A percentile compares a stretch with the other conserved stretches of the same genome.
Conservation (phyloP, 2,329 filamentous ascomycete genomes). For the Colletotrichum tropicicola region DNA sequence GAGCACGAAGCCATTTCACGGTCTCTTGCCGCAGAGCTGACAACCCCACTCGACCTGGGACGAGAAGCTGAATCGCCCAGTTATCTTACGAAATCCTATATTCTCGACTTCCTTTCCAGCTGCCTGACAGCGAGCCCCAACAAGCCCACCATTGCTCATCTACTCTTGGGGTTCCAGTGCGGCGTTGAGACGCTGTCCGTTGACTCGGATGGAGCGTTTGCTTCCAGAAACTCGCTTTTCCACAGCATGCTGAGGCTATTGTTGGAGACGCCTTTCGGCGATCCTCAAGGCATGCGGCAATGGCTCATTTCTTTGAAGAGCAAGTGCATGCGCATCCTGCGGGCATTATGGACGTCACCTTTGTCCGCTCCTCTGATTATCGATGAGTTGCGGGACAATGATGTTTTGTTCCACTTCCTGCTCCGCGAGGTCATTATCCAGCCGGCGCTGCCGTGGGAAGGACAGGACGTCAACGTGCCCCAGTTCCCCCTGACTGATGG, state of each 20-base stretch:
- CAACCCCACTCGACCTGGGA: slow-evolving; percentile 76
- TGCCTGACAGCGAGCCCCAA: slow-evolving; percentile 80
- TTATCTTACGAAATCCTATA: slow-evolving; percentile 83
- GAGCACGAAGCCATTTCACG: slow-evolving; percentile 83
- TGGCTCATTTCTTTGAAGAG: slow-evolving; percentile 78
- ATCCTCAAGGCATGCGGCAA: slow-evolving; percentile 67
- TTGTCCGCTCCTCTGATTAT: slow-evolving; percentile 81
- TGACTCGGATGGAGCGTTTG: slow-evolving; percentile 75
- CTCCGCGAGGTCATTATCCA: slow-evolving; percentile 76
- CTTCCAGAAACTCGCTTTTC: slow-evolving; percentile 78
- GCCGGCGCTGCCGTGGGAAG: slow-evolving; percentile 78
- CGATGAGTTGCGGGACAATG: slow-evolving; percentile 80
- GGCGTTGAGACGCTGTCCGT: slow-evolving; percentile 75
- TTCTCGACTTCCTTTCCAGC: slow-evolving; percentile 85
- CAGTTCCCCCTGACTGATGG: slow-evolving; percentile 76
- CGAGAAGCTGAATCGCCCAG: slow-evolving; percentile 74
- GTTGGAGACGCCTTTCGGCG: slow-evolving; percentile 72
- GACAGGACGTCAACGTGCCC: slow-evolving; percentile 64
- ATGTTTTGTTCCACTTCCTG: slow-evolving; percentile 82
- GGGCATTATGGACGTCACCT: slow-evolving; percentile 84
- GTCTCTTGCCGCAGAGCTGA: slow-evolving; percentile 75
- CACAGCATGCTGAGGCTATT: slow-evolving; percentile 81
- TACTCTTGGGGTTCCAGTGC: slow-evolving; percentile 88
- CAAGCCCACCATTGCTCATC: slow-evolving; percentile 87
- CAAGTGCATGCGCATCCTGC: slow-evolving; percentile 76